These are phyloP conservation scores for Bothriochloa decipiens DNA, from an alignment of 176 grass and related monocot genomes.

Conservation along the genomic window DNA sequence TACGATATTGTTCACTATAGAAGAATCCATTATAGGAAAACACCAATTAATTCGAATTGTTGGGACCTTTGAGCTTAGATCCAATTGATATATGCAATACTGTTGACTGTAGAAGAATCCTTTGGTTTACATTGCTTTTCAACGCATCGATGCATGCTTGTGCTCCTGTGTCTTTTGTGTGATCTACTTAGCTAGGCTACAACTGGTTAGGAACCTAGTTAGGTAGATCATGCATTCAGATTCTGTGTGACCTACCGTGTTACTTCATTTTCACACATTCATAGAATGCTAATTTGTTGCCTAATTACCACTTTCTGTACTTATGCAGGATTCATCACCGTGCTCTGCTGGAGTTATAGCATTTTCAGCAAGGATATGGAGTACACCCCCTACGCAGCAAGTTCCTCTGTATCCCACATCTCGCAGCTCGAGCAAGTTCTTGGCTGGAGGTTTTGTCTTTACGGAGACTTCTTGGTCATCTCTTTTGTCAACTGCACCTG, in stretches of 20 bases:
- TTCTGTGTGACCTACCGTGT: not conserved
- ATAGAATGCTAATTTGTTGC: not conserved
- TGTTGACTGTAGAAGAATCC: not conserved
- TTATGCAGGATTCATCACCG: conserved; percentile 51
- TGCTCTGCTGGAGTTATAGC: conserved; percentile 40
- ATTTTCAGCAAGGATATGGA: conserved; percentile 85
- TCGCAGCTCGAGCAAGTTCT: conserved; percentile 88
- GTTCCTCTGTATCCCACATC: conserved; percentile 63
- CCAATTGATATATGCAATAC: not conserved
- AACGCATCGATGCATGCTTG: not conserved
- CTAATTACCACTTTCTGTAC: not conserved
- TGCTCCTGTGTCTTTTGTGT: not conserved
- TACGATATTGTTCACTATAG: not conserved
- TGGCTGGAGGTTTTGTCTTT: conserved; percentile 94
- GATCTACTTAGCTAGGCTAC: not conserved
- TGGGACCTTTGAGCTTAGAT: not conserved
- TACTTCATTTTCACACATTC: not conserved
- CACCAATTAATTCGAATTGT: conserved; percentile 4
- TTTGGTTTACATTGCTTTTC: not conserved
- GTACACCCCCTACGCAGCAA: conserved; percentile 65
- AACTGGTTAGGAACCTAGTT: not conserved
- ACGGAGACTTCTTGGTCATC: conserved; percentile 74
- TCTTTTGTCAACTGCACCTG: conserved; percentile 96
- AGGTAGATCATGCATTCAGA: not conserved
- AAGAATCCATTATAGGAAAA: not conserved